phyloP scores from a whole-genome alignment of 208 protist genomes.

The Balamuthia mandrillaris region DNA sequence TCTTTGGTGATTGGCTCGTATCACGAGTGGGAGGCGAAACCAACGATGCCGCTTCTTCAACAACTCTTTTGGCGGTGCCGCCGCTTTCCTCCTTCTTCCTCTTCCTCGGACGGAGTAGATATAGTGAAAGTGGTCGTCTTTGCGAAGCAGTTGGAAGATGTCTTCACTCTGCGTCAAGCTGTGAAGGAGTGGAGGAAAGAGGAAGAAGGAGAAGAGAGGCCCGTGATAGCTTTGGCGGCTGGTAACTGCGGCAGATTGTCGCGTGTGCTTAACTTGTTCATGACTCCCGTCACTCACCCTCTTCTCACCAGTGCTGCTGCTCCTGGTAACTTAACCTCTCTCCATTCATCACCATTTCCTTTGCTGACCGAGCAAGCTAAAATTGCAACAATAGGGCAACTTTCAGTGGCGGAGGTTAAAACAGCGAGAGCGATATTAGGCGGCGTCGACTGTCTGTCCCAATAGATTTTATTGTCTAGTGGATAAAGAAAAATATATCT shows the following conservation, averaged over 20 bases:
- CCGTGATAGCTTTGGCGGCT: slow-evolving; percentile 51
- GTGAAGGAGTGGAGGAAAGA: slow-evolving; percentile 6
- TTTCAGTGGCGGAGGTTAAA: too few relatives aligned
- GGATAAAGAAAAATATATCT: too few relatives aligned
- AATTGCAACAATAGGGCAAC: too few relatives aligned
- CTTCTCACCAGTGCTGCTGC: slow-evolving; percentile 45
- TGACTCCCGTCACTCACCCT: slow-evolving; percentile 59
- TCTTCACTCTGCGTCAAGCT: slow-evolving; percentile 31
- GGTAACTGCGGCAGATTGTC: slow-evolving; percentile 52
- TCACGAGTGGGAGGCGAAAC: too few relatives aligned
- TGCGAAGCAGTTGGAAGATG: slow-evolving; percentile 36
- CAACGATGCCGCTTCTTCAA: slow-evolving; percentile 20
- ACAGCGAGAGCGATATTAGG: too few relatives aligned
- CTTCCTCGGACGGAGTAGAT: neutral
- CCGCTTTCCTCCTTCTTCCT: neutral
- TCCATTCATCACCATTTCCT: too few relatives aligned
- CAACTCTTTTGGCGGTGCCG: neutral
- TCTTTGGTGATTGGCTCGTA: too few relatives aligned
- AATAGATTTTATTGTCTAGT: too few relatives aligned
- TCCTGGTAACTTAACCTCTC: slow-evolving; percentile 50
- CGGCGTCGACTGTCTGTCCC: too few relatives aligned
- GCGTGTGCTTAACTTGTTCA: slow-evolving; percentile 48
- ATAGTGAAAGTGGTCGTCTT: slow-evolving; percentile 58
- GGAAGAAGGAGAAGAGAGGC: neutral
- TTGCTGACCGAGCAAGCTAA: too few relatives aligned